Evolutionary conservation across 345 rosid genomes (phyloP).

Genomic region (Chamaenerion angustifolium): DNA sequence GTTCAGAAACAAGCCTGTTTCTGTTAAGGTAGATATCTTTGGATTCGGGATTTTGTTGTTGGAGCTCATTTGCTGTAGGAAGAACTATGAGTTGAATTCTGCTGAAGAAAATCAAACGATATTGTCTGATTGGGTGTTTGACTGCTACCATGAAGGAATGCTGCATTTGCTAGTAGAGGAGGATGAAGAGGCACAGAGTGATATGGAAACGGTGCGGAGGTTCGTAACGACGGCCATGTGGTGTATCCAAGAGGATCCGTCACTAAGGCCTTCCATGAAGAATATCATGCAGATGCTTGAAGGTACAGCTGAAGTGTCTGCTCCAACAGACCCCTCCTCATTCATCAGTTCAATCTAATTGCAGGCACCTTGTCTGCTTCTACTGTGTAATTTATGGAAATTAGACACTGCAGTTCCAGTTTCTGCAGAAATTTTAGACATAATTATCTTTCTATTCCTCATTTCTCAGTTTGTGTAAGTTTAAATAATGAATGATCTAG

Average conservation of each 20-base stretch:
- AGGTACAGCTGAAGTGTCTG: constrained; percentile 5
- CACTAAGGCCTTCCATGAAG: constrained; percentile 8
- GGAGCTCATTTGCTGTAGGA: constrained; percentile 12
- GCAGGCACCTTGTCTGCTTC: too few species aligned
- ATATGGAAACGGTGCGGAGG: constrained; percentile 2
- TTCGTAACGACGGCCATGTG: constrained; percentile 6
- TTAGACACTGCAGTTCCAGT: too few species aligned
- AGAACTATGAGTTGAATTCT: not conserved
- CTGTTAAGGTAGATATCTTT: constrained; percentile 21
- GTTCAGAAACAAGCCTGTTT: constrained; percentile 9
- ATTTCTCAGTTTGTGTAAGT: too few species aligned
- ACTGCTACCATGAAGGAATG: constrained; percentile 2
- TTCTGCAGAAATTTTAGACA: too few species aligned
- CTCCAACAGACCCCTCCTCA: constrained; percentile 2
- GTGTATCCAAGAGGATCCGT: constrained; percentile 9
- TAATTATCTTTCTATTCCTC: too few species aligned
- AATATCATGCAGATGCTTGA: constrained; percentile 8
- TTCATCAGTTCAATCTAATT: not conserved
- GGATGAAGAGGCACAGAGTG: not conserved
- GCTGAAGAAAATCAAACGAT: constrained; percentile 1
- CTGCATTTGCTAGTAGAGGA: not conserved
- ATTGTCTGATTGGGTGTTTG: constrained; percentile 2
- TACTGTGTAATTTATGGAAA: too few species aligned
- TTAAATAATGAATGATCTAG: too few species aligned
- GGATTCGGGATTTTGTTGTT: constrained; percentile 17